phyloP scores from a whole-genome alignment of 208 protist species.

The Leishmania guyanensis region DNA sequence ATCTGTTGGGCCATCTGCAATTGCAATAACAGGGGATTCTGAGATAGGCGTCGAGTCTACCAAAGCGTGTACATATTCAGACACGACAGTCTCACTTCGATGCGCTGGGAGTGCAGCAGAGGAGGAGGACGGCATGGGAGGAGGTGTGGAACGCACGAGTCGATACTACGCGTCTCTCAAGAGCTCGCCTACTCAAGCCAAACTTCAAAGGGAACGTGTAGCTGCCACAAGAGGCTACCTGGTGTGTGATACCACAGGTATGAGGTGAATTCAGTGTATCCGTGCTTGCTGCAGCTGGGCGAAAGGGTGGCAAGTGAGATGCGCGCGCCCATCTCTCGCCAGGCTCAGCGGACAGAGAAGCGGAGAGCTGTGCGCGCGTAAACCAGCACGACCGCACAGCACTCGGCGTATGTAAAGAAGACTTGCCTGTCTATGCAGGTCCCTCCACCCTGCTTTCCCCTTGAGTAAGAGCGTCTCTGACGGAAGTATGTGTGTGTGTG shows the following conservation, averaged over 20 bases:
- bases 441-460: neutral
- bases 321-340: neutral
- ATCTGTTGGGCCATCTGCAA: neutral
- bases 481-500: neutral
- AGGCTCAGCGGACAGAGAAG: neutral
- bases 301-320: neutral
- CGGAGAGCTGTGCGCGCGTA: neutral
- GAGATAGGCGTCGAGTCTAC: neutral
- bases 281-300: neutral
- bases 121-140: neutral
- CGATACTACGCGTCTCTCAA: neutral
- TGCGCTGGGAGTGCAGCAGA: too few species aligned
- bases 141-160: neutral
- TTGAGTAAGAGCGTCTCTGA: neutral
- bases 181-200: too few species aligned
- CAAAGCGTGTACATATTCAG: conserved; percentile 5
- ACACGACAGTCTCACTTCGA: neutral
- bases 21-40: neutral
- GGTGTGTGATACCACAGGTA: neutral
- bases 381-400: neutral
- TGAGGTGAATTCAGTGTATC: neutral
- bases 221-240: neutral
- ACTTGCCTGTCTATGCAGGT: neutral
- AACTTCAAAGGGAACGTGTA: neutral
- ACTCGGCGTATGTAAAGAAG: neutral